These are phyloP conservation scores for Leccinum pellstonianum DNA, from an alignment of 768 basidiomycete species.

Conservation along the genomic window DNA sequence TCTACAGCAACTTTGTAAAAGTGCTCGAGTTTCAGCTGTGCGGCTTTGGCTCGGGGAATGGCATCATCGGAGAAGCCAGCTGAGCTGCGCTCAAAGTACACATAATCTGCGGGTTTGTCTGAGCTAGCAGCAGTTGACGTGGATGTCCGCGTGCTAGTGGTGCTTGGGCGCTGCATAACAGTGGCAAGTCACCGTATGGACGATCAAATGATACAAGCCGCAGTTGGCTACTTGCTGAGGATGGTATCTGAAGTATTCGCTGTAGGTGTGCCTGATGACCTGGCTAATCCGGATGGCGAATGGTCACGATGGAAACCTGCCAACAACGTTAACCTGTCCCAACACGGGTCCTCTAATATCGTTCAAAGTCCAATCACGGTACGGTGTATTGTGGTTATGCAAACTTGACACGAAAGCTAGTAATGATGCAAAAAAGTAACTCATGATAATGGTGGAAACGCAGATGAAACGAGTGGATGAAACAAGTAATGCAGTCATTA, in stretches of 20 bases:
- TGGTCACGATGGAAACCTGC: slow-evolving; percentile 22
- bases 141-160: slow-evolving; percentile 27
- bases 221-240: neutral
- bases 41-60: slow-evolving; percentile 79
- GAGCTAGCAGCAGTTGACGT: slow-evolving; percentile 24
- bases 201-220: neutral
- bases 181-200: neutral
- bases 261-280: neutral
- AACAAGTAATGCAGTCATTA: neutral
- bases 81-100: slow-evolving; percentile 86
- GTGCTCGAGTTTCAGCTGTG: slow-evolving; percentile 94
- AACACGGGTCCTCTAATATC: neutral
- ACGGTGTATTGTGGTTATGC: neutral
- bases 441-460: neutral
- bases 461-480: neutral
- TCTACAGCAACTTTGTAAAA: slow-evolving; percentile 98
- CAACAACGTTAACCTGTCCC: neutral
- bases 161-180: slow-evolving; percentile 33
- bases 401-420: slow-evolving; percentile 4
- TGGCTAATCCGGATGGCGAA: neutral
- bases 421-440: neutral
- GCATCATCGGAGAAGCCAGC: slow-evolving; percentile 78
- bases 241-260: neutral
- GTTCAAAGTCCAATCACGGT: neutral
- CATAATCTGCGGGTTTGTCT: slow-evolving; percentile 65